Percentiles rank a stretch among this genome's conserved stretches.
Conservation (phyloP, 228 moss, liverwort and hornwort species). For the Sphagnum magellanicum region DNA sequence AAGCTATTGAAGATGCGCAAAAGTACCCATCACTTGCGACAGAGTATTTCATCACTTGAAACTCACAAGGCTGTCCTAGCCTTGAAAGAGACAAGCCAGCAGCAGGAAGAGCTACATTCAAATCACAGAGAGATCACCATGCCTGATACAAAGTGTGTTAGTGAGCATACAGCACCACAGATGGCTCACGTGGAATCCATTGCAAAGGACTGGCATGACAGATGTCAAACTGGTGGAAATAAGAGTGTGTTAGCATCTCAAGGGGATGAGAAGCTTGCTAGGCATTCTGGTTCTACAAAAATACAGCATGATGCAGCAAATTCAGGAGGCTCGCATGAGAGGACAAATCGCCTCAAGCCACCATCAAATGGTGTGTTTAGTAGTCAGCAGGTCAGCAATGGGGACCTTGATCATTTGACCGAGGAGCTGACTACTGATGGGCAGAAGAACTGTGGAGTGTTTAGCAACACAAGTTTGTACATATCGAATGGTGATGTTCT, state of each 20-base stretch:
- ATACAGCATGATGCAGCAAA: not conserved
- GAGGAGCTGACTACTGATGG: constrained; percentile 15
- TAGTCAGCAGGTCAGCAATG: constrained; percentile 16
- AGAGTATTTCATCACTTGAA: constrained; percentile 11
- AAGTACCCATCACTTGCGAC: constrained; percentile 2
- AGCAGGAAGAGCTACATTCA: constrained; percentile 13
- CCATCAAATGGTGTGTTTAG: constrained; percentile 14
- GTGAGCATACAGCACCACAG: constrained; percentile 4
- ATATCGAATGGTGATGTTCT: constrained; percentile 30
- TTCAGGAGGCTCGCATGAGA: constrained; percentile 2
- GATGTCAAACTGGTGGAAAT: constrained; percentile 25
- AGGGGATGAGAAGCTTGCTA: constrained; percentile 16
- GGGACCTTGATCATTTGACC: constrained; percentile 27
- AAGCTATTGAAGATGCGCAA: constrained; percentile 24
- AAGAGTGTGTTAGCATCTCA: constrained; percentile 28
- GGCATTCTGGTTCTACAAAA: not conserved
- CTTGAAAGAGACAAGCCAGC: constrained; percentile 11
- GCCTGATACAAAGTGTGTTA: constrained; percentile 3
- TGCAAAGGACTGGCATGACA: constrained; percentile 12
- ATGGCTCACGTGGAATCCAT: constrained; percentile 2
- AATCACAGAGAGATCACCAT: constrained; percentile 7
- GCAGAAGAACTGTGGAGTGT: constrained; percentile 12
- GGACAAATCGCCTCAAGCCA: constrained; percentile 5
- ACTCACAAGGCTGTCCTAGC: constrained; percentile 10
- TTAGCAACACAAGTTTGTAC: constrained; percentile 15